Evolutionary conservation across 208 protist genomes (phyloP), one percentile per base, ranked within the genome.

Genomic region (Naegleria gruberi): DNA sequence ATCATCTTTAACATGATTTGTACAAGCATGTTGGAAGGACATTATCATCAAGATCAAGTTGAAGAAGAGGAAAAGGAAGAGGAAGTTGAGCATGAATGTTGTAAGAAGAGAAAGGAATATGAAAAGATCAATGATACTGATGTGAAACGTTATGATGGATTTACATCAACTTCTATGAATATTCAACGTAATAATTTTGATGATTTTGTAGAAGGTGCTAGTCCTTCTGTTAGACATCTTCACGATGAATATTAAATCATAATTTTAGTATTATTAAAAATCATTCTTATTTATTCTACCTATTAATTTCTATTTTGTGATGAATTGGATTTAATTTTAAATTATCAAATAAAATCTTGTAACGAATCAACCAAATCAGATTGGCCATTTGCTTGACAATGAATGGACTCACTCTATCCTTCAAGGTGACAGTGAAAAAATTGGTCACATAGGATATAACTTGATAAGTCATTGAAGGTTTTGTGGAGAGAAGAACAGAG

Each of bases 331-430:
- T 30, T 6, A 87, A 4, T 41, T 55, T 87, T 12, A 87, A 87
- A 55, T 87, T 87, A 19, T 87, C 44, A 34, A 87, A 87, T 37
- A 87, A 87, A 55, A 87, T 87, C 37, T 87, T 87, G 43, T 87
- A 87, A 23, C 83, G 12, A 7, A 87, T 55, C 4, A 87, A 17
- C 83, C 83, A 87, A 55, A 42, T 26, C 4, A 87, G 37, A 8
- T 87, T 55, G 12, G 42, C 5, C 41, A 55, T 41, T 46, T 55
- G 41, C n/a, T 55, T 46, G 4, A 40, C 41, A 10, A 87, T n/a
- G 23, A 87, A 87, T 87, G 83, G 83, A 30, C n/a, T 46, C 8
- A 87, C n/a, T 34, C n/a, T 46, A 41, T 87, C 10, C 37, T 45
- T 87, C n/a, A 55, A 5, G 0, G n/a, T 40, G 23, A 87, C n/a